A percentile compares a stretch with the other conserved stretches of the same genome.
Conservation (phyloP, 352 stramenopile species). For the Lagenidium giganteum region DNA sequence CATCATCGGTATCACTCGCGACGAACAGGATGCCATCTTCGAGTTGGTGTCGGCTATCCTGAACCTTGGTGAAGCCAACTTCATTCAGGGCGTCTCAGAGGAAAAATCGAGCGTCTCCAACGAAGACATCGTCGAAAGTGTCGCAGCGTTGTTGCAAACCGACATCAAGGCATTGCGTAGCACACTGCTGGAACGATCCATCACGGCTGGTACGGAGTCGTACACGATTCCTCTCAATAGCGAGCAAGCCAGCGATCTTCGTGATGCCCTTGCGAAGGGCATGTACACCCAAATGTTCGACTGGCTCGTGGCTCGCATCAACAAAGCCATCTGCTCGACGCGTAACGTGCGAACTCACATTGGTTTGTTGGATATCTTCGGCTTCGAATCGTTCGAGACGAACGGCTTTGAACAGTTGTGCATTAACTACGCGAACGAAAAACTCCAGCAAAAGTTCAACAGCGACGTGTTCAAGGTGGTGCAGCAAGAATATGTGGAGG, state of each 20-base stretch:
- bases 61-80: conserved; percentile 94
- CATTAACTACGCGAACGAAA: conserved; percentile 91
- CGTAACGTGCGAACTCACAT: conserved; percentile 73
- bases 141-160: conserved; percentile 42
- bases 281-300: conserved; percentile 95
- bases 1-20: conserved; percentile 79
- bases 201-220: conserved; percentile 89
- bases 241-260: conserved; percentile 84
- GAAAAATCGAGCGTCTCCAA: conserved; percentile 47
- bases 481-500: conserved; percentile 91
- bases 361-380: conserved; percentile 92
- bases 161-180: conserved; percentile 60
- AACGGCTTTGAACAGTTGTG: conserved; percentile 88
- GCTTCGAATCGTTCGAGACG: conserved; percentile 90
- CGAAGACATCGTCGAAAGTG: conserved; percentile 40
- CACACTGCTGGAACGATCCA: conserved; percentile 85
- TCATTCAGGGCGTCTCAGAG: conserved; percentile 50
- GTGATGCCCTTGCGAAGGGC: conserved; percentile 92
- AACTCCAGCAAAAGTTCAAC: conserved; percentile 87
- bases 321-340: conserved; percentile 65
- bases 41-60: conserved; percentile 92
- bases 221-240: conserved; percentile 87
- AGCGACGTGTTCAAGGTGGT: conserved; percentile 93
- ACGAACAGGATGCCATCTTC: conserved; percentile 88
- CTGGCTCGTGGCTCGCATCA: conserved; percentile 89